Conservation (phyloP, 345 rosid species). For the Acer yangbiense region DNA sequence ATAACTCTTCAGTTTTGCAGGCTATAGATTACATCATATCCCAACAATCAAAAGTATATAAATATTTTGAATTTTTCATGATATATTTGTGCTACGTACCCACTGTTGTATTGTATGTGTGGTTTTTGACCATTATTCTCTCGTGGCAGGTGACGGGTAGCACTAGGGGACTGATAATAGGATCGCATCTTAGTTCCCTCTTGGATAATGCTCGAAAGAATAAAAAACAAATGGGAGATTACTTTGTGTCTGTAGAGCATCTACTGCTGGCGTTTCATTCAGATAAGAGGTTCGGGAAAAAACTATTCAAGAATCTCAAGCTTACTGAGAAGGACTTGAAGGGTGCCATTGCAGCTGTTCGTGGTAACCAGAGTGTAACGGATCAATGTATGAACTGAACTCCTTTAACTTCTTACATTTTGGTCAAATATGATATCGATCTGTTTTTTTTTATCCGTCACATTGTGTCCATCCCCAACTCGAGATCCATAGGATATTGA, state of each 20-base stretch:
- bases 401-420: not conserved
- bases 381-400: constrained; percentile 61
- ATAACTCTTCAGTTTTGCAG: constrained; percentile 70
- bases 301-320: constrained; percentile 54
- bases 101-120: not conserved
- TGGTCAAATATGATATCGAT: not conserved
- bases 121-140: constrained; percentile 1
- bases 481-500: not conserved
- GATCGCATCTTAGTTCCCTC: constrained; percentile 52
- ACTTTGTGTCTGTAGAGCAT: constrained; percentile 80
- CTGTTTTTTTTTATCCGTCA: not conserved
- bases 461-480: not conserved
- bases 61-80: not conserved
- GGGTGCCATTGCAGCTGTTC: constrained; percentile 69
- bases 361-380: constrained; percentile 86
- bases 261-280: constrained; percentile 65
- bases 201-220: constrained; percentile 60
- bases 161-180: constrained; percentile 66
- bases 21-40: constrained; percentile 62
- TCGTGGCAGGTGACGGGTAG: constrained; percentile 61
- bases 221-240: constrained; percentile 81
- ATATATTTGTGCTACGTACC: not conserved
- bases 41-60: constrained; percentile 67
- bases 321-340: constrained; percentile 64
- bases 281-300: constrained; percentile 76